Evolutionary conservation across 495 filamentous ascomycete species (phyloP).

Genomic region (Pseudevernia furfuracea): DNA sequence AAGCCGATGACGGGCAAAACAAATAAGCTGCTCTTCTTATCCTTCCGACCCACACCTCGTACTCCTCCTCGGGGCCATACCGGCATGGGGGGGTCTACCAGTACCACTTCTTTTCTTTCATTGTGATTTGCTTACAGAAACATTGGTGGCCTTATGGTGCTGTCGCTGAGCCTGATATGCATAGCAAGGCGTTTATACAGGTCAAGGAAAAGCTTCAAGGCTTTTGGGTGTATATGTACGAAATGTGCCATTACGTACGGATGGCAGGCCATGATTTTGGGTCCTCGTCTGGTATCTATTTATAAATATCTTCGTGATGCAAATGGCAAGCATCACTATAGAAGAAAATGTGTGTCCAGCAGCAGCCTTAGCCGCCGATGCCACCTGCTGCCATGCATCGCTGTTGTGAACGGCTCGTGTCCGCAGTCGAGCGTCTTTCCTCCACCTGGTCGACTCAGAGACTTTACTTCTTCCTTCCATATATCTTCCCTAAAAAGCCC

Average conservation of each 20-base stretch:
- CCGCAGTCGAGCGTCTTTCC: background rate
- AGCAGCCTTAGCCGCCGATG: background rate
- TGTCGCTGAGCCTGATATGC: background rate
- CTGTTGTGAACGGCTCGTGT: background rate
- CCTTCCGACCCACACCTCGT: background rate
- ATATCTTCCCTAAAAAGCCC: slow-evolving; percentile 88
- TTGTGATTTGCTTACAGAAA: slow-evolving; percentile 9
- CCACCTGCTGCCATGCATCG: background rate
- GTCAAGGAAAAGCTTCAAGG: background rate
- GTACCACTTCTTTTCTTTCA: background rate
- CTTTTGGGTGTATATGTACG: background rate
- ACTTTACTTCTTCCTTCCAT: slow-evolving; percentile 72
- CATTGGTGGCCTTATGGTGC: background rate
- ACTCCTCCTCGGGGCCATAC: too few relatives aligned
- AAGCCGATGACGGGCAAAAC: background rate
- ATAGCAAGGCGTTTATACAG: slow-evolving; percentile 15
- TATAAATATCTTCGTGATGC: background rate
- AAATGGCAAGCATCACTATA: background rate
- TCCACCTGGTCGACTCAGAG: background rate
- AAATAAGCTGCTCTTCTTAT: background rate
- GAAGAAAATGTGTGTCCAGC: background rate
- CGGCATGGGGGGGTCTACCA: background rate
- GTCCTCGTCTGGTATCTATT: background rate
- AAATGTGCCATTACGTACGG: too few relatives aligned
- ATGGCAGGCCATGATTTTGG: background rate